Evolutionary conservation across 805 yeast genomes (phyloP).

Genomic region (Nakazawaea molendinolei): DNA sequence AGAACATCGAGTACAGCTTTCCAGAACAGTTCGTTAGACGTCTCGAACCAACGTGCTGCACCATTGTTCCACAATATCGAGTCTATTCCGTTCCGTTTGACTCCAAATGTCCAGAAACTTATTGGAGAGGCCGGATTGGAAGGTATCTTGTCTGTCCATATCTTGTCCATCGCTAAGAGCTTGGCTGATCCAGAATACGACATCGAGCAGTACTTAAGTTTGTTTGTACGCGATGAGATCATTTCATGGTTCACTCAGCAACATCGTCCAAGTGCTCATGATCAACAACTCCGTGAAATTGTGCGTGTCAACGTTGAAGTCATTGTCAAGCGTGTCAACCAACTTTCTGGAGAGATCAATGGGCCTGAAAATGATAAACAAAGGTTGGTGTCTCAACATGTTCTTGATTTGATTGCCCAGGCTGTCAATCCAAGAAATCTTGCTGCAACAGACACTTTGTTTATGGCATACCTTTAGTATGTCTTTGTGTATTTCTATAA

Average conservation of each 20-base stretch:
- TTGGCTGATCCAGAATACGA: slow-evolving; percentile 89
- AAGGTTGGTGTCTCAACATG: slow-evolving; percentile 80
- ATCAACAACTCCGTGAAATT: slow-evolving; percentile 76
- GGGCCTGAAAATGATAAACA: slow-evolving; percentile 43
- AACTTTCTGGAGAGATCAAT: slow-evolving; percentile 44
- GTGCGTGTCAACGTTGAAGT: slow-evolving; percentile 84
- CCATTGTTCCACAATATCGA: slow-evolving; percentile 91
- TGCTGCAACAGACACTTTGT: slow-evolving; percentile 84
- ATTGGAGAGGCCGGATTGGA: slow-evolving; percentile 94
- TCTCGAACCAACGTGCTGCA: slow-evolving; percentile 46
- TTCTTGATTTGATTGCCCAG: slow-evolving; percentile 82
- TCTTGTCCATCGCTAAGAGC: slow-evolving; percentile 82
- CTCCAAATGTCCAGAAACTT: slow-evolving; percentile 90
- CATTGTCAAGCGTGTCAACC: slow-evolving; percentile 70
- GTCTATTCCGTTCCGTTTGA: slow-evolving; percentile 90
- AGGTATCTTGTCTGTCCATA: slow-evolving; percentile 80
- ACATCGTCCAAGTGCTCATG: slow-evolving; percentile 78
- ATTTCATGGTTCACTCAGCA: slow-evolving; percentile 89
- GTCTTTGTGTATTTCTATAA: no score
- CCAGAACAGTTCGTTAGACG: slow-evolving; percentile 39
- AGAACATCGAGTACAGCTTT: slow-evolving; percentile 32
- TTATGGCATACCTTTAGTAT: slow-evolving; percentile 94
- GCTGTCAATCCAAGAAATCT: slow-evolving; percentile 93
- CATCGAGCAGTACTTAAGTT: slow-evolving; percentile 82
- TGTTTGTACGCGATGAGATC: slow-evolving; percentile 93